These are phyloP conservation scores for Solanum hybrid DNA, from an alignment of 305 asterid genomes.

Conservation along the genomic window DNA sequence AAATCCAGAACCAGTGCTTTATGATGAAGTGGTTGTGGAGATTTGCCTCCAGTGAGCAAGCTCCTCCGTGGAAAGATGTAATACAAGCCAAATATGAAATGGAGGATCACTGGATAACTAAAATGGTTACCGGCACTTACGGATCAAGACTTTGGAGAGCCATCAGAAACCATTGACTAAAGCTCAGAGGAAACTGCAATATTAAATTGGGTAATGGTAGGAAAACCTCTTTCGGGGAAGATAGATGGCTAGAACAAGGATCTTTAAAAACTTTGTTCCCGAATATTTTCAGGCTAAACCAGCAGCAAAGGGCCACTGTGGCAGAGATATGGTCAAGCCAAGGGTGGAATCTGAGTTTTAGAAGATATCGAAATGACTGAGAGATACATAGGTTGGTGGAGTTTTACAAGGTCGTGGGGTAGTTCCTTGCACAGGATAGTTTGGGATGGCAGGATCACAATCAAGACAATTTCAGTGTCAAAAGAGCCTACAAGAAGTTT, in stretches of 20 bases:
- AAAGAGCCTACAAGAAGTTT: not conserved
- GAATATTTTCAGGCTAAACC: not conserved
- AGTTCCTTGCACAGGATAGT: not conserved
- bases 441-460: not conserved
- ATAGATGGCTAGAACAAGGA: not conserved
- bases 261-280: not conserved
- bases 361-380: not conserved
- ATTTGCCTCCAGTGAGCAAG: not conserved
- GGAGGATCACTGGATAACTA: not conserved
- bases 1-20: not conserved
- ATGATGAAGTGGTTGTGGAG: not conserved
- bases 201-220: not conserved
- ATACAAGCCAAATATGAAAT: too few species aligned
- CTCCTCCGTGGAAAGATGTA: not conserved
- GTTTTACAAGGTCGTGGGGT: not conserved
- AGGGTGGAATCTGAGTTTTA: not conserved
- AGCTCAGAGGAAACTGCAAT: not conserved
- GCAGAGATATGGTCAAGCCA: not conserved
- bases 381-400: not conserved
- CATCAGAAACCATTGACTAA: not conserved
- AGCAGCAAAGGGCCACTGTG: not conserved
- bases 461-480: not conserved
- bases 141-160: not conserved
- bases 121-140: not conserved
- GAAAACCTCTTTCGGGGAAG: not conserved